phyloP scores from a whole-genome alignment of 129 eudicot genomes.

The Chrysanthemum lavandulifolium region DNA sequence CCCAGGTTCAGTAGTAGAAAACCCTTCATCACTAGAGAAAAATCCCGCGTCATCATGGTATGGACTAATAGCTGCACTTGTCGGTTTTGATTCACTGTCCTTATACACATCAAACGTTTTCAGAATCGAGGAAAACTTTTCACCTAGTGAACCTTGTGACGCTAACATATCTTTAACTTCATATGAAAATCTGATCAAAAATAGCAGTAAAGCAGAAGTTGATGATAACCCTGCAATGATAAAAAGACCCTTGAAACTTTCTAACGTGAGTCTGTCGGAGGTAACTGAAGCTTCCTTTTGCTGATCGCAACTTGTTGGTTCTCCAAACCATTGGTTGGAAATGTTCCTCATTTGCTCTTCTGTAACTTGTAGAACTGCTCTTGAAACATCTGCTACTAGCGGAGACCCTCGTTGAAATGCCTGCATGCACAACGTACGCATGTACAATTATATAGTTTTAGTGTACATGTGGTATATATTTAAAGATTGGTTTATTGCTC shows the following conservation, averaged over 20 bases:
- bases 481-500: no score
- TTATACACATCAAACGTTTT: slow-evolving; percentile 19
- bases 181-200: slow-evolving; percentile 12
- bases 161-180: slow-evolving; percentile 4
- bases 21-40: background rate
- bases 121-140: slow-evolving; percentile 12
- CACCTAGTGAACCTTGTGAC: slow-evolving; percentile 18
- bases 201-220: slow-evolving; percentile 15
- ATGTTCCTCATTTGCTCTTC: slow-evolving; percentile 19
- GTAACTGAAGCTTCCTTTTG: slow-evolving; percentile 7
- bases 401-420: slow-evolving; percentile 25
- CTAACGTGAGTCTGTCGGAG: slow-evolving; percentile 5
- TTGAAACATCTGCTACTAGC: slow-evolving; percentile 9
- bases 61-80: background rate
- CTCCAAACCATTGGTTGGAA: slow-evolving; percentile 19
- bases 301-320: slow-evolving; percentile 7
- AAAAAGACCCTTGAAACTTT: slow-evolving; percentile 21
- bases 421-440: background rate
- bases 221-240: slow-evolving; percentile 14
- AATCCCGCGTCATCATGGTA: no score
- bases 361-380: slow-evolving; percentile 21
- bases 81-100: slow-evolving; percentile 1
- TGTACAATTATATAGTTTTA: background rate
- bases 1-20: slow-evolving; percentile 4
- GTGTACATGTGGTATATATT: no score